phyloP scores from a whole-genome alignment of 2,329 filamentous ascomycete genomes.

The Botrytis elliptica region DNA sequence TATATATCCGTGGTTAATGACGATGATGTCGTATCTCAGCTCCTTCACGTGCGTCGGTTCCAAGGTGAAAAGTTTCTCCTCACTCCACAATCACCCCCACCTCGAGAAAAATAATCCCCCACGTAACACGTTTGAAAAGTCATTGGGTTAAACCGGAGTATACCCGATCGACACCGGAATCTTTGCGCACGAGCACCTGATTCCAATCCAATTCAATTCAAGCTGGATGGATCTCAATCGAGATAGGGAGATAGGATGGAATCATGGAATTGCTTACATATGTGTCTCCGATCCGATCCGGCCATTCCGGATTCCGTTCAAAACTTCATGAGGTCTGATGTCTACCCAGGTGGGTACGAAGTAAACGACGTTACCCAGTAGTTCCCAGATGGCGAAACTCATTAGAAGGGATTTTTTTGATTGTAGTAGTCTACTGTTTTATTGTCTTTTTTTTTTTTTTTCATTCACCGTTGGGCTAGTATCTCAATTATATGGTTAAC shows the following conservation, averaged over 20 bases:
- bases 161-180: neutral
- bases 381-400: neutral
- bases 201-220: neutral
- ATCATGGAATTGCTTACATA: neutral
- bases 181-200: neutral
- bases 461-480: neutral
- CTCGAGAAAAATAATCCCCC: neutral
- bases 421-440: neutral
- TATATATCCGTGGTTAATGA: neutral
- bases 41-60: neutral
- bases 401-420: neutral
- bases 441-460: neutral
- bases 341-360: neutral
- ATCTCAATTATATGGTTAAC: neutral
- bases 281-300: neutral
- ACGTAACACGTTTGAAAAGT: neutral
- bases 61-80: neutral
- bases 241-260: neutral
- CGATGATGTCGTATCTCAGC: neutral
- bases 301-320: neutral
- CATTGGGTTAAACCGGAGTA: neutral
- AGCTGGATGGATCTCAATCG: neutral
- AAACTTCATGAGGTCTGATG: neutral
- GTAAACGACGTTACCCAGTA: neutral
- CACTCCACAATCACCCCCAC: neutral